Percentiles rank a stretch among this genome's conserved stretches.
Conservation (phyloP, 352 stramenopile species). For the Aphanomyces cochlioides region DNA sequence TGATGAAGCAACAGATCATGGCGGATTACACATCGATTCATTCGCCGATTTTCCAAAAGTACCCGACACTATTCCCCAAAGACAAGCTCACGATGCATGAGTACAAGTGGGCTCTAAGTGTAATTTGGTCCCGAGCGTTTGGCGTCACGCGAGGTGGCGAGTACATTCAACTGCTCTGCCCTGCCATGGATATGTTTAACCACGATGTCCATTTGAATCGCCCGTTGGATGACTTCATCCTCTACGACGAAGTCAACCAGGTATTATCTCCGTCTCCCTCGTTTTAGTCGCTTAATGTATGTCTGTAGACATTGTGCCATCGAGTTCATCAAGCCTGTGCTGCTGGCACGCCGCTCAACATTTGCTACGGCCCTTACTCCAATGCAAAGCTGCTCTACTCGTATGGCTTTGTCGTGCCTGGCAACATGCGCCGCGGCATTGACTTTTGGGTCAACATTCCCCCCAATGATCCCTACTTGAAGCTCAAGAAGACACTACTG, state of each 20-base stretch:
- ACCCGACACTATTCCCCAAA: conserved; percentile 44
- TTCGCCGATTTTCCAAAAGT: conserved; percentile 41
- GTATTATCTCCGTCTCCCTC: conserved; percentile 5
- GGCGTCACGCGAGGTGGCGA: conserved; percentile 41
- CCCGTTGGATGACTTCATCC: conserved; percentile 53
- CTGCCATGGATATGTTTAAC: conserved; percentile 75
- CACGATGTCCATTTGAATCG: conserved; percentile 49
- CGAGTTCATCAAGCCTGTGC: conserved; percentile 39
- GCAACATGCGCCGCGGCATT: conserved; percentile 44
- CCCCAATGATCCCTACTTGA: conserved; percentile 45
- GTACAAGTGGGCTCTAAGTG: conserved; percentile 70
- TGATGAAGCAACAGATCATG: conserved; percentile 62
- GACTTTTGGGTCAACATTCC: conserved; percentile 77
- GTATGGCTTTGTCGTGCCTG: conserved; percentile 56
- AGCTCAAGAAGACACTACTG: conserved; percentile 61
- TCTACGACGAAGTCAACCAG: conserved; percentile 45
- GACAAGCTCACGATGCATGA: conserved; percentile 44
- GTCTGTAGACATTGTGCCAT: conserved; percentile 36
- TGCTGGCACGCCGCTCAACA: conserved; percentile 40
- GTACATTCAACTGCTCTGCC: conserved; percentile 58
- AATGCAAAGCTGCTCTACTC: conserved; percentile 80
- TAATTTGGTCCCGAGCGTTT: conserved; percentile 76
- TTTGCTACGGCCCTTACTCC: conserved; percentile 71
- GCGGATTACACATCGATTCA: conserved; percentile 62
- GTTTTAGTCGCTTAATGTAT: neutral